Base-by-base conservation (phyloP, 495 filamentous ascomycete species). In the Hypoxylon lenormandii region DNA sequence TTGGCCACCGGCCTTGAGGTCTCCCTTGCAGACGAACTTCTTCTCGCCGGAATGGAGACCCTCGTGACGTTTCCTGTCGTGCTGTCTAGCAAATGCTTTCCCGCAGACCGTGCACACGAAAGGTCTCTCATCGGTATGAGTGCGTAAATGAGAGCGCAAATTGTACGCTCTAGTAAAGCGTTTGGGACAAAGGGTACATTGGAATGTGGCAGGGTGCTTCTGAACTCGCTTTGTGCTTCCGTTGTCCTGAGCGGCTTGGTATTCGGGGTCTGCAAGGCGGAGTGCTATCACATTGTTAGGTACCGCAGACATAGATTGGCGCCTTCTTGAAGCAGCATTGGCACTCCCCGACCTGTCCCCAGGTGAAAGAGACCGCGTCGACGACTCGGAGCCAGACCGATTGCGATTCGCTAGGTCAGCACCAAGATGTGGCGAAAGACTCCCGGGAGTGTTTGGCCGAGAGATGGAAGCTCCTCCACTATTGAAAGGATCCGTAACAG, bases 101-200 rank as follows among this genome's bases (percentile, higher is more conserved):
- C 93, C 92, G 73, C 95, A 98, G 30, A 98, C 92, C 0, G 92
- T 94, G 66, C 93, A 97, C n/a, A 96, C 92, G 61, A 97, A 97
- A 3, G 93, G 93, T 21, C 93, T 84, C 79, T 97, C 93, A 76
- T 97, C 92, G 0, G 93, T 97, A 75, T 97, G 93, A 0, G 93
- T 96, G 19, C 93, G 91, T 23, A 96, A 83, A 77, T 97, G 93
- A n/a, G 92, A 94, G 6, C 93, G 90, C 15, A 97, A 79, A 63
- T 97, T 97, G 76, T 97, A 95, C 4, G 92, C 92, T 46, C 92
- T 87, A 1, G 92, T 96, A 69, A 95, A 96, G 4, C 90, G 88
- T 73, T 96, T 96, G 4, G 92, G 92, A 62, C 92, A 96, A 5
- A 96, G 82, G 10, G 77, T 89, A 71, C 92, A 96, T 68, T 95